Percentiles rank a stretch among this genome's conserved stretches.
Conservation (phyloP, 148 eudicot species). For the Chenopodium berlandieri region DNA sequence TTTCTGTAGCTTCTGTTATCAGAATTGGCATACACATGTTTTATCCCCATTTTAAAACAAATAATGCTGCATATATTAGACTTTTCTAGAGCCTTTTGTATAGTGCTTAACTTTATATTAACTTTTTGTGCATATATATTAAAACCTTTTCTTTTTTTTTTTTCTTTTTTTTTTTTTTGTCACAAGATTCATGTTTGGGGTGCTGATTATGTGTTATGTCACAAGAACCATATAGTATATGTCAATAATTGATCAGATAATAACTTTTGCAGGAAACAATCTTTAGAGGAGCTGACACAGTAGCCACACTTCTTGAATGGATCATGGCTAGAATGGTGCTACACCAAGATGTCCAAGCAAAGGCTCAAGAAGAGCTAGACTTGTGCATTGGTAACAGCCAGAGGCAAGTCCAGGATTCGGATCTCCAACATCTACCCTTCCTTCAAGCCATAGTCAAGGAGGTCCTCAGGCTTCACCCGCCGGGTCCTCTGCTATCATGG, state of each 20-base stretch:
- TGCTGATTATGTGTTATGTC: too few species aligned
- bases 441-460: slow-evolving; percentile 78
- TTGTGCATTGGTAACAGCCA: slow-evolving; percentile 25
- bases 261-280: slow-evolving; percentile 56
- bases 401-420: slow-evolving; percentile 55
- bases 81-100: not conserved
- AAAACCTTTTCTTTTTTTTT: too few species aligned
- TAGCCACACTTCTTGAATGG: slow-evolving; percentile 77
- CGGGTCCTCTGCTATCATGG: slow-evolving; percentile 89
- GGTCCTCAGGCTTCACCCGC: slow-evolving; percentile 73
- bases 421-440: slow-evolving; percentile 61
- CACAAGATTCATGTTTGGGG: too few species aligned
- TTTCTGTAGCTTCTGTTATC: not conserved
- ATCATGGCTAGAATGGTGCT: slow-evolving; percentile 63
- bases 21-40: not conserved
- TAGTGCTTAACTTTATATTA: not conserved
- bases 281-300: slow-evolving; percentile 82
- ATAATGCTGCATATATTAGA: not conserved
- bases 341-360: slow-evolving; percentile 70
- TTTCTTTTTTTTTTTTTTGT: too few species aligned
- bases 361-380: slow-evolving; percentile 61
- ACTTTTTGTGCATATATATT: not conserved
- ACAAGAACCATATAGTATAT: not conserved
- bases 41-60: too few species aligned
- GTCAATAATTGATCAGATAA: not conserved